Percentiles rank a stretch among this genome's conserved stretches.
These are phyloP conservation scores for Encephalitozoon hellem DNA, from an alignment of 371 early-diverging fungal species.

Conservation along the genomic window DNA sequence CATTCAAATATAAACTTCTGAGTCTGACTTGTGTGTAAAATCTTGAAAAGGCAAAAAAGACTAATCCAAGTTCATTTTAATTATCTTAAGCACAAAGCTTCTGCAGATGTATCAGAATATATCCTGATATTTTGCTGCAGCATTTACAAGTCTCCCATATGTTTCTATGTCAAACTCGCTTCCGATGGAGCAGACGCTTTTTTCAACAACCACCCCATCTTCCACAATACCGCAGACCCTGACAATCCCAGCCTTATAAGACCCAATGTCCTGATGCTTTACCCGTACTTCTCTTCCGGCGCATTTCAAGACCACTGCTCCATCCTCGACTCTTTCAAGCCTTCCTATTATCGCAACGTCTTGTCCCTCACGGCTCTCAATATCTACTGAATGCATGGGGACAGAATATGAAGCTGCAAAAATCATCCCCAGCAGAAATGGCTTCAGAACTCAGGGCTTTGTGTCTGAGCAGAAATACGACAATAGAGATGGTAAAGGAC, in stretches of 20 bases:
- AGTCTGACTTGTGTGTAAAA: too few relatives aligned
- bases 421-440: conserved; percentile 7
- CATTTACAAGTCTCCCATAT: conserved; percentile 17
- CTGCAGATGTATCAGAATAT: conserved; percentile 24
- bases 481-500: conserved; percentile 55
- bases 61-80: not conserved
- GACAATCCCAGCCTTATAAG: conserved; percentile 37
- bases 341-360: conserved; percentile 20
- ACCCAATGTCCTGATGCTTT: conserved; percentile 27
- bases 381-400: conserved; percentile 12
- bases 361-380: conserved; percentile 17
- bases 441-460: conserved; percentile 41
- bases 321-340: conserved; percentile 35
- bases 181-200: conserved; percentile 1
- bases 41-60: not conserved
- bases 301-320: conserved; percentile 23
- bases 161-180: conserved; percentile 41
- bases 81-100: not conserved
- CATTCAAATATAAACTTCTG: not conserved
- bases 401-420: not conserved
- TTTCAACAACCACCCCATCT: conserved; percentile 39
- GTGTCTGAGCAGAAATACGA: conserved; percentile 55
- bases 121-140: conserved; percentile 19
- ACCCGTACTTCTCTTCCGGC: conserved; percentile 32
- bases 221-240: conserved; percentile 32